Conservation (phyloP, 2,329 filamentous ascomycete genomes). For the Hypomyces rosellus region DNA sequence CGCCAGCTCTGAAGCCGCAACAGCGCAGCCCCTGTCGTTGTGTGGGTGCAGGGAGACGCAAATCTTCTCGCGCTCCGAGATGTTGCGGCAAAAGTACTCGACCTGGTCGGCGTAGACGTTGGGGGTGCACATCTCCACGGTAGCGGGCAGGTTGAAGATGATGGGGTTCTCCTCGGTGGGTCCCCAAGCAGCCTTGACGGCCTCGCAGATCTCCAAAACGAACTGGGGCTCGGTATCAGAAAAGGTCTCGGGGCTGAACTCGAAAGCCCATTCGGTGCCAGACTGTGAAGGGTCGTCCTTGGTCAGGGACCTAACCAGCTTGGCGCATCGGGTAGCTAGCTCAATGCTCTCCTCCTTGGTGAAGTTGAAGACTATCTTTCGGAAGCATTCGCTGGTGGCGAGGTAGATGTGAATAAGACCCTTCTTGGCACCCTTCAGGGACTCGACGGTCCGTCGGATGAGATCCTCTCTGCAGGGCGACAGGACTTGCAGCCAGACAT, state of each 20-base stretch:
- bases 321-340: conserved; percentile 78
- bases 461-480: conserved; percentile 88
- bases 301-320: conserved; percentile 81
- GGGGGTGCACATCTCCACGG: conserved; percentile 88
- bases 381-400: conserved; percentile 93
- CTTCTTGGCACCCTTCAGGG: conserved; percentile 83
- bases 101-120: conserved; percentile 96
- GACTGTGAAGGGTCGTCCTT: conserved; percentile 62
- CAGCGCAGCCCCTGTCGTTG: conserved; percentile 86
- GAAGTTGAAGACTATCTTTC: conserved; percentile 83
- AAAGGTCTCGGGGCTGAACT: conserved; percentile 84
- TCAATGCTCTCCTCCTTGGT: conserved; percentile 74
- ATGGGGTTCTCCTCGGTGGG: conserved; percentile 73
- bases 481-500: conserved; percentile 87
- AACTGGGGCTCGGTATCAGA: conserved; percentile 85
- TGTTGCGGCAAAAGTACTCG: conserved; percentile 87
- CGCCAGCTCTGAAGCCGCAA: conserved; percentile 83
- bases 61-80: conserved; percentile 78
- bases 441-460: conserved; percentile 83
- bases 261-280: conserved; percentile 66
- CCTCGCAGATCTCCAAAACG: conserved; percentile 76
- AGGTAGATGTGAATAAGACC: conserved; percentile 94
- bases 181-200: conserved; percentile 90
- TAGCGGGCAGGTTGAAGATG: conserved; percentile 95
- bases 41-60: conserved; percentile 89